A percentile compares a stretch with the other conserved stretches of the same genome.
Conservation (phyloP, 1,284 basidiomycete genomes). For the Boletus semigastroideus region DNA sequence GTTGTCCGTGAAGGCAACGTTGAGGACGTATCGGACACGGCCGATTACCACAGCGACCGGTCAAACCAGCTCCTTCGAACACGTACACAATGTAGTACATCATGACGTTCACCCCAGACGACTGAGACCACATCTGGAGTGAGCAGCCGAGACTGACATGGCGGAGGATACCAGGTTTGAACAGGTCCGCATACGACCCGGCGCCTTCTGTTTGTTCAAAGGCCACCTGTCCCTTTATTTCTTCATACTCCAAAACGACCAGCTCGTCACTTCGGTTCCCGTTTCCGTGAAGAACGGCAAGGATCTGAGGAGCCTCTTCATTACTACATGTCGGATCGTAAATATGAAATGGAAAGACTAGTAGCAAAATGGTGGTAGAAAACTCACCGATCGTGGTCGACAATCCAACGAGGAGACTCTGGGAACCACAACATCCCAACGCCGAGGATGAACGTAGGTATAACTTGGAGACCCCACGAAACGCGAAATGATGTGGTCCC, state of each 20-base stretch:
- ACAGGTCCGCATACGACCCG: slow-evolving; percentile 68
- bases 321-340: slow-evolving; percentile 40
- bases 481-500: slow-evolving; percentile 73
- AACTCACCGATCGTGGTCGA: slow-evolving; percentile 55
- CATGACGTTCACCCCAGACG: slow-evolving; percentile 68
- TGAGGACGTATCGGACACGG: slow-evolving; percentile 78
- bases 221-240: slow-evolving; percentile 74
- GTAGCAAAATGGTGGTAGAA: neutral
- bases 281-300: slow-evolving; percentile 77
- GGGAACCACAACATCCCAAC: slow-evolving; percentile 70
- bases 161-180: slow-evolving; percentile 56
- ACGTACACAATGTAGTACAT: slow-evolving; percentile 82
- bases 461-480: slow-evolving; percentile 77
- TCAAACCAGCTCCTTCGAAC: slow-evolving; percentile 74
- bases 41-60: slow-evolving; percentile 66
- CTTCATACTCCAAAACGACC: slow-evolving; percentile 75
- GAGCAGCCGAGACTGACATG: slow-evolving; percentile 58
- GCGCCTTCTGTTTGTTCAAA: slow-evolving; percentile 72
- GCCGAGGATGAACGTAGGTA: slow-evolving; percentile 68
- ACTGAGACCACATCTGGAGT: slow-evolving; percentile 67
- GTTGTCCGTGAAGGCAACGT: slow-evolving; percentile 57
- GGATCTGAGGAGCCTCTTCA: slow-evolving; percentile 71
- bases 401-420: slow-evolving; percentile 66
- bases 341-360: neutral
- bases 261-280: slow-evolving; percentile 65